Evolutionary conservation across 2,329 filamentous ascomycete species (phyloP), one percentile per base, ranked within the genome.

Genomic region (Fusarium sp.): DNA sequence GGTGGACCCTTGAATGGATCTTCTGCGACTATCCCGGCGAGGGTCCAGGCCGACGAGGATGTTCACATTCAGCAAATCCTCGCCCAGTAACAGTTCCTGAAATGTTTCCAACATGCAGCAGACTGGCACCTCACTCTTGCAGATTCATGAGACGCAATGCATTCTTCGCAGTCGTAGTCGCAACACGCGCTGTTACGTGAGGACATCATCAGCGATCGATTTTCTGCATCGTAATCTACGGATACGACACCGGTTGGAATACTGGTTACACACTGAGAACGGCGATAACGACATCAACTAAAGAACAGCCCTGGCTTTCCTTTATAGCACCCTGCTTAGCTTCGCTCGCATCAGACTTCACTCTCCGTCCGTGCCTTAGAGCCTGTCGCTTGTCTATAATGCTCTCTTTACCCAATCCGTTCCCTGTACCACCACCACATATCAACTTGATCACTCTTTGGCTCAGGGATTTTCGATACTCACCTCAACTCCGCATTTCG

Each of bases 1-100:
- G 44, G 59, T 63, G 68, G 71, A 55, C 71, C 59, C 63, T 74
- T 60, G 53, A 57, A 64, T 60, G 68, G 70, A 54, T 64, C 56
- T 61, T 61, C 69, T 75, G 70, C 69, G 65, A 70, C 71, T 70
- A 69, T 73, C 59, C 55, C 50, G 62, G 54, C 62, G 67, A 75
- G 70, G 68, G 69, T 67, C 69, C 70, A 49, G 65, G 61, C 45
- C 42, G 32, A 49, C 37, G 50, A 67, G 46, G 32, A 42, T 46
- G 57, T 64, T 71, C 50, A 35, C 30, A 41, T 37, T 50, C 58
- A 57, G 59, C 54, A 60, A 60, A 64, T 26, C 64, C 70, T 70
- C 65, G 48, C 67, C 67, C 74, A 76, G 71, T 71, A 65, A 74
- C 73, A 53, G 62, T 54, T 70, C 56, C 40, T 58, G 67, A 67